Evolutionary conservation across 179 eudicot species (phyloP).

Genomic region (Heliamphora pulchella): DNA sequence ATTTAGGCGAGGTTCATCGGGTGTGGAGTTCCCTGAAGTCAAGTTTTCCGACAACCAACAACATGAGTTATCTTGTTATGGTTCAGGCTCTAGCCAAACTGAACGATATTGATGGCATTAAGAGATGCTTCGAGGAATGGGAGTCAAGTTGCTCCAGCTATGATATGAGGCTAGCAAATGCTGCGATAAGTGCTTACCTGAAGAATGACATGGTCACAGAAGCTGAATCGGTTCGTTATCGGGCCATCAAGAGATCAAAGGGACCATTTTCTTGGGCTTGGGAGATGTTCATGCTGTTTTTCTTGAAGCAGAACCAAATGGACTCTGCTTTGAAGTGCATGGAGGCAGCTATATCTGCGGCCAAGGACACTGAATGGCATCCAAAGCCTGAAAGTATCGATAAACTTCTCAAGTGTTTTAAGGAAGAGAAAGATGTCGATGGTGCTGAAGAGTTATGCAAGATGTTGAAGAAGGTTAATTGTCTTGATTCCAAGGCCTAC

Average conservation of each 20-base stretch:
- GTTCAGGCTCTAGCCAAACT: slow-evolving; percentile 49
- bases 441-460: slow-evolving; percentile 47
- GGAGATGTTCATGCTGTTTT: slow-evolving; percentile 35
- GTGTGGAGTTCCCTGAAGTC: slow-evolving; percentile 52
- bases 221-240: slow-evolving; percentile 40
- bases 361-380: slow-evolving; percentile 30
- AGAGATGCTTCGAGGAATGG: slow-evolving; percentile 52
- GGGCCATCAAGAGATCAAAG: slow-evolving; percentile 23
- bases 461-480: slow-evolving; percentile 31
- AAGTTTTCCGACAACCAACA: slow-evolving; percentile 26
- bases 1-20: slow-evolving; percentile 37
- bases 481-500: slow-evolving; percentile 35
- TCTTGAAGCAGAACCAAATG: slow-evolving; percentile 32
- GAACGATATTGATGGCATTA: slow-evolving; percentile 39
- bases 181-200: slow-evolving; percentile 42
- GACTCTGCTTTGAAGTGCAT: slow-evolving; percentile 41
- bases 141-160: slow-evolving; percentile 28
- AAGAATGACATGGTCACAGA: slow-evolving; percentile 42
- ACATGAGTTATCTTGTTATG: slow-evolving; percentile 43
- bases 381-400: slow-evolving; percentile 18
- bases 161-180: slow-evolving; percentile 49
- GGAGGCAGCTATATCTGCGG: slow-evolving; percentile 36
- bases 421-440: slow-evolving; percentile 42
- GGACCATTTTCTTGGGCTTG: slow-evolving; percentile 25
- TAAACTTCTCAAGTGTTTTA: slow-evolving; percentile 28